Conservation (phyloP, 345 rosid species). For the Trapa incisa region DNA sequence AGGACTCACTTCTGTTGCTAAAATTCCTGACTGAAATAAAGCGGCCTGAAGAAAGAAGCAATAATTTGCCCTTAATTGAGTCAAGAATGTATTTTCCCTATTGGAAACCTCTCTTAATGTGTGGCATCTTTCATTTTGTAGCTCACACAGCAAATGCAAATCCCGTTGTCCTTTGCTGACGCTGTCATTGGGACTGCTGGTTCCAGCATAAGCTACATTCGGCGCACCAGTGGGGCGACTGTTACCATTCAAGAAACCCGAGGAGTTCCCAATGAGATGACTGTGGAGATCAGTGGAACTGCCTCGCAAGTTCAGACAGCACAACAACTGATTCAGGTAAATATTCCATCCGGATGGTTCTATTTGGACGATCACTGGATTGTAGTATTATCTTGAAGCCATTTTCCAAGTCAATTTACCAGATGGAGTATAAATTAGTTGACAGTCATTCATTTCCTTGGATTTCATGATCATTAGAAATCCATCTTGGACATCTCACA, state of each 20-base stretch:
- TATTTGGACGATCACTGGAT: too few relatives aligned
- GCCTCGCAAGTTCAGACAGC: constrained; percentile 97
- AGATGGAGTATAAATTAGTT: too few relatives aligned
- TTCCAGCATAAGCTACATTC: constrained; percentile 86
- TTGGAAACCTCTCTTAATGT: too few relatives aligned
- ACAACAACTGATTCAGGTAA: constrained; percentile 87
- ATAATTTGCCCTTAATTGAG: not conserved
- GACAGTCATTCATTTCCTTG: too few relatives aligned
- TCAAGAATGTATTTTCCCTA: not conserved
- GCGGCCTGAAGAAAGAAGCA: not conserved
- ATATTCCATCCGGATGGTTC: not conserved
- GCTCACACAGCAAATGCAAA: constrained; percentile 91
- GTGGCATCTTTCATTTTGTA: constrained; percentile 16
- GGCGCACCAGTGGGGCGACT: constrained; percentile 96
- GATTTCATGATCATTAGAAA: not conserved
- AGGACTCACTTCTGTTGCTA: not conserved
- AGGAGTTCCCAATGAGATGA: constrained; percentile 97
- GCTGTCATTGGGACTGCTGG: constrained; percentile 98
- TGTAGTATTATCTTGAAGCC: not conserved
- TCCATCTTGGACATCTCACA: not conserved
- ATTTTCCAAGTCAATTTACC: too few relatives aligned
- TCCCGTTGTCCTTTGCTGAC: constrained; percentile 82
- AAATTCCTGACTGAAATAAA: not conserved
- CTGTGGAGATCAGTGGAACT: constrained; percentile 95
- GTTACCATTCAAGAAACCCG: constrained; percentile 93